phyloP scores from a whole-genome alignment of 2,329 filamentous ascomycete species.

The Venturia pyrina region DNA sequence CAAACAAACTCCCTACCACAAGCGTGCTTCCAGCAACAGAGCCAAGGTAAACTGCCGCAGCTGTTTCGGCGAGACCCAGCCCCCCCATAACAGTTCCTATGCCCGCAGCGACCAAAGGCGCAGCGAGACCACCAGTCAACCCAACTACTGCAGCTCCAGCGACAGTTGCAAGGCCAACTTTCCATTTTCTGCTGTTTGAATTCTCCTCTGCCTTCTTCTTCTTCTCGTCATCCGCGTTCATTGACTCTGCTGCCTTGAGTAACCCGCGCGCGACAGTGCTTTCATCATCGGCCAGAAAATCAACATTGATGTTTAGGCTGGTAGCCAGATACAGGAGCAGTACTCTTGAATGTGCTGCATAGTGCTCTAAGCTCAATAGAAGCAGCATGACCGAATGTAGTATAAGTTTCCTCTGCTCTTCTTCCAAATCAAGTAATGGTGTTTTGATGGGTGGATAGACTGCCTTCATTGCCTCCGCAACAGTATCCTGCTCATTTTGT shows the following conservation, averaged over 20 bases:
- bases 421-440: conserved; percentile 47
- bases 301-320: conserved; percentile 58
- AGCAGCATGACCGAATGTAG: conserved; percentile 64
- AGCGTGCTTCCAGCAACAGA: conserved; percentile 69
- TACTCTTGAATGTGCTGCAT: conserved; percentile 62
- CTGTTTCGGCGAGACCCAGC: conserved; percentile 61
- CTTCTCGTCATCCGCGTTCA: conserved; percentile 68
- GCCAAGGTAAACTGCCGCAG: conserved; percentile 70
- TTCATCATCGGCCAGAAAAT: conserved; percentile 60
- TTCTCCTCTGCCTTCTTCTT: conserved; percentile 61
- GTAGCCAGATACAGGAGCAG: conserved; percentile 61
- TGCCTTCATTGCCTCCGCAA: conserved; percentile 29
- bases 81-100: conserved; percentile 72
- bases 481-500: conserved; percentile 18
- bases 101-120: conserved; percentile 66
- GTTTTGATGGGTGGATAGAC: conserved; percentile 40
- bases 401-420: conserved; percentile 55
- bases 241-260: conserved; percentile 62
- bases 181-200: conserved; percentile 58
- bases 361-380: conserved; percentile 66
- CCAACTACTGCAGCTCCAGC: conserved; percentile 82
- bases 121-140: conserved; percentile 68
- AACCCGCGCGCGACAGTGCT: conserved; percentile 64
- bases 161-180: conserved; percentile 78
- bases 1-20: conserved; percentile 76